Evolutionary conservation across 805 yeast genomes (phyloP), one percentile per base, ranked within the genome.

Genomic region (Kluyveromyces siamensis): DNA sequence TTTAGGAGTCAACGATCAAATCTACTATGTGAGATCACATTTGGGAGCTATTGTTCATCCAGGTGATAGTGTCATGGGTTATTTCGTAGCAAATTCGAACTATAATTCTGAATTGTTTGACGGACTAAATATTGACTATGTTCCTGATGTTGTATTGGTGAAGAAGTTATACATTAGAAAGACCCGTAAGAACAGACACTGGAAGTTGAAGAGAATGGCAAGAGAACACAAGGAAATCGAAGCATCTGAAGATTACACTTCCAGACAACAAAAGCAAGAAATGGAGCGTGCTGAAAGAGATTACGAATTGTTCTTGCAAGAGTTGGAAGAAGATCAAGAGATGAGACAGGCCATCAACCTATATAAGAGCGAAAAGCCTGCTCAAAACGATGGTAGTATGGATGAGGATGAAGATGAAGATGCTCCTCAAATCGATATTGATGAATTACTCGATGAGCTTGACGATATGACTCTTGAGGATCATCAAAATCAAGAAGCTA

Each of bases 181-280:
- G 72, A 74, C 80, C 43, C 80, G 78, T 72, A 84, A 80, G 72
- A 71, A 78, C 55, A 84, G 83, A 78, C 79, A 82, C 75, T 87
- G 96, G 95, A 87, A 84, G 70, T 80, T 91, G 69, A 86, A 87
- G 82, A 85, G 98, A 76, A 90, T 91, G 96, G 98, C 98, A 37
- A 86, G 77, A 63, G 98, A 93, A 71, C 95, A 90, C 71, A 79
- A 80, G 56, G 97, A 90, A 58, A 81, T 87, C 55, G 89, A 83
- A 41, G 95, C 93, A 50, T 75, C 80, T 55, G 81, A 79, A 56
- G 79, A 74, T 50, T 66, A 65, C 54, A 72, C 69, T 52, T 73
- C 80, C 2, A 84, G 89, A 71, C 84, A 80, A 54, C 90, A 87
- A 48, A 84, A 79, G 72, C 93, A 86, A 68, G 96, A 89, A 54